A percentile compares a stretch with the other conserved stretches of the same genome.
phyloP scores from a whole-genome alignment of 1,139 yeast genomes.

The Nakaseomyces nivariensis region DNA sequence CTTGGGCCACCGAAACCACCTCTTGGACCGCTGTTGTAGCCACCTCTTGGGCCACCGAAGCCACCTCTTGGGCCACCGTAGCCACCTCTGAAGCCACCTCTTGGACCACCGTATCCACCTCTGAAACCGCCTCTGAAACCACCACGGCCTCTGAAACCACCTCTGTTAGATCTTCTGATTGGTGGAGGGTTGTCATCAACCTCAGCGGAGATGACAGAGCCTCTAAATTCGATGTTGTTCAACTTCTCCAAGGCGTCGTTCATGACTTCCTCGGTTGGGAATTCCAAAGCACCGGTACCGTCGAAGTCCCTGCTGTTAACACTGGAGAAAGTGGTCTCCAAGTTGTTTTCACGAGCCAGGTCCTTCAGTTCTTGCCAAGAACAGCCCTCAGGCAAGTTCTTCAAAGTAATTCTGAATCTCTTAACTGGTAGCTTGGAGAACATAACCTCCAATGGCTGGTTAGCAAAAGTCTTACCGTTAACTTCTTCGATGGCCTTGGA shows the following conservation, averaged over 20 bases:
- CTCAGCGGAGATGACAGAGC: conserved; percentile 54
- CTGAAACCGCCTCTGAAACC: conserved; percentile 37
- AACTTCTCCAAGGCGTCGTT: conserved; percentile 58
- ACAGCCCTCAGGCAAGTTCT: conserved; percentile 62
- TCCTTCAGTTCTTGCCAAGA: conserved; percentile 85
- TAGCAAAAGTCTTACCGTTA: conserved; percentile 46
- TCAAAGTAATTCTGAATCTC: conserved; percentile 59
- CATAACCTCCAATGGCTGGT: conserved; percentile 57
- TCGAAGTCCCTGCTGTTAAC: conserved; percentile 59
- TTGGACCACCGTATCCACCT: conserved; percentile 36
- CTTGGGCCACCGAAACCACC: conserved; percentile 29
- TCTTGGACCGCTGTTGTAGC: conserved; percentile 28
- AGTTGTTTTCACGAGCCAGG: conserved; percentile 59
- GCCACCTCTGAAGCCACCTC: conserved; percentile 29
- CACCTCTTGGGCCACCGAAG: conserved; percentile 28
- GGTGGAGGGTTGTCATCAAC: conserved; percentile 74
- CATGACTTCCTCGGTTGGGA: conserved; percentile 63
- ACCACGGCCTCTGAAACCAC: conserved; percentile 38
- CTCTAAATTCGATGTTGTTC: conserved; percentile 65
- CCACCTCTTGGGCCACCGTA: conserved; percentile 31
- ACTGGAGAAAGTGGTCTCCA: conserved; percentile 62
- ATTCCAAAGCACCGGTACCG: conserved; percentile 71
- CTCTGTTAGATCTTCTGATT: conserved; percentile 43
- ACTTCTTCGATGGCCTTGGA: conserved; percentile 55
- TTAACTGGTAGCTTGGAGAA: conserved; percentile 62